Base-by-base conservation (phyloP, 192 early-diverging fungal species). In the Chytriomyces hyalinus region DNA sequence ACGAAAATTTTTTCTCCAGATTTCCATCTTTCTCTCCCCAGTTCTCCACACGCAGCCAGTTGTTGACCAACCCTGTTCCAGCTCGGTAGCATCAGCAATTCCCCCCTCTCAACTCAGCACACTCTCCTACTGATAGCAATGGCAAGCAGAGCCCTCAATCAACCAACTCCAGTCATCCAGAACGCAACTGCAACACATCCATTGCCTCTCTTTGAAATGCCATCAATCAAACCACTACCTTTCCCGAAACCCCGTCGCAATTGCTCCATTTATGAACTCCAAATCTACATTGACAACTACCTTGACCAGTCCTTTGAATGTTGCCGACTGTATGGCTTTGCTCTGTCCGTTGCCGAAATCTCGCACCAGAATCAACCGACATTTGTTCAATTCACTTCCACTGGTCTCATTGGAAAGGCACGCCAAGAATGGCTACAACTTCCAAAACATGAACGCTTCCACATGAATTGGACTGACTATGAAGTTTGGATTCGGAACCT, bases 331-430 rank as follows among this genome's bases (percentile, higher is more conserved):
- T 36, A 65, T 13, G 26, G 26, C 28, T 65, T 65, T 65, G 28
- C 63, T 13, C n/a, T 6, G 13, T 15, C 22, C 26, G n/a, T 47
- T 17, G 43, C 28, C 5, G 15, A 26, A 11, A 10, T 68, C 13
- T 17, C 17, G 15, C 1, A 47, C 2, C 13, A 11, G 17, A 47
- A 47, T 20, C 17, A 47, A 47, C 67, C 45, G 15, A 68, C 67
- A 4, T 48, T 6, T 47, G 46, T 47, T 43, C 67, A 68, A 47
- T 68, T 68, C 46, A 43, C 43, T 47, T 68, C 47, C 13, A 17
- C 67, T 48, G 67, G 67, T 28, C 67, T 68, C 67, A 48, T 47
- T 15, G 67, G 24, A 10, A n/a, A 68, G 2, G 67, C 67, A 4
- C 67, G 43, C 46, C 3, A n/a, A 15, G 6, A n/a, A 13, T 68